Evolutionary conservation across 306 rosid genomes (phyloP).

Genomic region (Trifolium repens): DNA sequence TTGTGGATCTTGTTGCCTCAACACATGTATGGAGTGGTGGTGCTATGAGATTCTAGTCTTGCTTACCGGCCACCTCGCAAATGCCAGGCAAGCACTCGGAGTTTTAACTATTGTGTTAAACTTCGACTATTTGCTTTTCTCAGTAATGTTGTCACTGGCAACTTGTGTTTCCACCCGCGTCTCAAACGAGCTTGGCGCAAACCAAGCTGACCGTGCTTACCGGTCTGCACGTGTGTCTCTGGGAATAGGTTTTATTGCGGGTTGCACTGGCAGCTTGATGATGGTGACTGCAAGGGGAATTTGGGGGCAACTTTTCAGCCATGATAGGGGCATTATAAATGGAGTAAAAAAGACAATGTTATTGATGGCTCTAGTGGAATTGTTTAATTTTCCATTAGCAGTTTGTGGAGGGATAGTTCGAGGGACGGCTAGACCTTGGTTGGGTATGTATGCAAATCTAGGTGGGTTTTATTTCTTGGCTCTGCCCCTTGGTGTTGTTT

Average conservation of each 20-base stretch:
- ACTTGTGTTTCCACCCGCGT: constrained; percentile 79
- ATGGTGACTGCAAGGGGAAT: constrained; percentile 77
- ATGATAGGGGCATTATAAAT: constrained; percentile 51
- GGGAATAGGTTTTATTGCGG: constrained; percentile 44
- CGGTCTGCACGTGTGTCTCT: constrained; percentile 64
- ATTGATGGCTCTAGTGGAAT: constrained; percentile 76
- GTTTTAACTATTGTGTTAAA: constrained; percentile 66
- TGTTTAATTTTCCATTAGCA: constrained; percentile 75
- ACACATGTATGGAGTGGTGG: constrained; percentile 96
- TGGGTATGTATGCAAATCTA: constrained; percentile 73
- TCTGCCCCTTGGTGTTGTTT: constrained; percentile 66
- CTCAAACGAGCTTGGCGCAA: constrained; percentile 82
- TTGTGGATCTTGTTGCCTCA: constrained; percentile 82
- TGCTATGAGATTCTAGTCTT: constrained; percentile 84
- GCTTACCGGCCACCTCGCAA: constrained; percentile 70
- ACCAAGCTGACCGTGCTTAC: constrained; percentile 54
- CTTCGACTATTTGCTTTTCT: constrained; percentile 75
- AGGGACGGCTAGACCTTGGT: constrained; percentile 79
- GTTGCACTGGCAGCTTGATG: constrained; percentile 61
- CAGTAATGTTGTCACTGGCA: constrained; percentile 77
- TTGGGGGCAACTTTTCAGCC: constrained; percentile 81
- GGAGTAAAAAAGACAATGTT: constrained; percentile 79
- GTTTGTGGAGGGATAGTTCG: constrained; percentile 85
- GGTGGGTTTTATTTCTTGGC: constrained; percentile 84
- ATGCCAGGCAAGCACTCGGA: constrained; percentile 68